Base-by-base conservation (phyloP, 2,329 filamentous ascomycete species). In the Sclerotinia subarctica region DNA sequence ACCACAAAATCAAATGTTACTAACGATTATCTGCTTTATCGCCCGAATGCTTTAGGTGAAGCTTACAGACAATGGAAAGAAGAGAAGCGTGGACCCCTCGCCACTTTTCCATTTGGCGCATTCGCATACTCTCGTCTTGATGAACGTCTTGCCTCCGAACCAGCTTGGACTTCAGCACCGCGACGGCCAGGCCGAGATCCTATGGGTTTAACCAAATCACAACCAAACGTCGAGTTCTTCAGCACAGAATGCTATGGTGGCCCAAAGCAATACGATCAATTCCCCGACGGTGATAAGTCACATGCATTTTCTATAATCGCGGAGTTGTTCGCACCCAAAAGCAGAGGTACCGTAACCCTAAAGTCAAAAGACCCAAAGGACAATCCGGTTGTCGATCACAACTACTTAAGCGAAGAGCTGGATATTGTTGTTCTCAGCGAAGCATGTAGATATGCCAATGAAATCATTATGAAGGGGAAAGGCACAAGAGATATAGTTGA, bases 171-270 rank as follows among this genome's bases (percentile, higher is more conserved):
- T 3, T 77, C 80, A 5, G 83, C 85, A 0, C 77, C 80, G 0
- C 79, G 82, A 7, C 65, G 78, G 47, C 76, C 80, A 35, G 84
- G 84, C 5, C 84, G 87, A 5, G 88, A 90, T 72, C 86, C 88
- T 0, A 89, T 90, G 87, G 85, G 84, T 24, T 78, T 89, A 21
- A 83, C 82, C 0, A 77, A 80, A 0, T 76, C 77, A 7, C 87
- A 90, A 73, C 85, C 87, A 0, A 86, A 88, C 72, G 75, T 88
- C 60, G 87, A 89, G 72, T 84, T 88, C 76, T 89, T 88, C 77
- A 85, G 81, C 44, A 88, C 86, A 0, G 86, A 88, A 73, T 85
- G 84, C 72, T 88, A 88, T 71, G 85, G 85, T 5, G 85, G 85
- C 0, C 86, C 86, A 0, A 86, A 86, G 70, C 84, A 87, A 69